Percentiles rank a stretch among this genome's conserved stretches.
These are phyloP conservation scores for Backusella morwellensis DNA, from an alignment of 192 early-diverging fungal species.

Conservation along the genomic window DNA sequence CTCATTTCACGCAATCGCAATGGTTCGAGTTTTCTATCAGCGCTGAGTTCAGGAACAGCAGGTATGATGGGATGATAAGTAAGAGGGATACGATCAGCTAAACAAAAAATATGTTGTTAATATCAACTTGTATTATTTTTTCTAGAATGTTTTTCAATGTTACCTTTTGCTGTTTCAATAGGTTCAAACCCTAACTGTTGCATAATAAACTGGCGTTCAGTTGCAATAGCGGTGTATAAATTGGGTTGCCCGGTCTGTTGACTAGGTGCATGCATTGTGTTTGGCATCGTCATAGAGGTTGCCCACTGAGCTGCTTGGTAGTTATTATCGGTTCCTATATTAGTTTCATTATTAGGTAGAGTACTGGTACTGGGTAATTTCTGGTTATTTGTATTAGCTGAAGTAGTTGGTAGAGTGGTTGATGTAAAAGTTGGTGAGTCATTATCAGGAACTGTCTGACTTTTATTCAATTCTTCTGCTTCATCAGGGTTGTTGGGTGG, in stretches of 20 bases:
- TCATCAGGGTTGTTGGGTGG: slow-evolving; percentile 15
- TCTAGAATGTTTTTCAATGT: neutral
- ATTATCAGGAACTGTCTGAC: neutral
- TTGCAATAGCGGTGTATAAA: slow-evolving; percentile 16
- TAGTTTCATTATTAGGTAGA: neutral
- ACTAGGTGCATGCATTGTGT: slow-evolving; percentile 32
- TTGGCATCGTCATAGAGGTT: slow-evolving; percentile 36
- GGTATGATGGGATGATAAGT: slow-evolving; percentile 68
- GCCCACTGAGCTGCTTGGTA: slow-evolving; percentile 28
- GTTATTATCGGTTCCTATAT: neutral
- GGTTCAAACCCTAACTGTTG: slow-evolving; percentile 11
- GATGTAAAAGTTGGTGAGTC: neutral
- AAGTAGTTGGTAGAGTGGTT: neutral
- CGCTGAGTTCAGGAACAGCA: slow-evolving; percentile 65
- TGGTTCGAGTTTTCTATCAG: slow-evolving; percentile 73
- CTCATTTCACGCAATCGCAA: slow-evolving; percentile 84
- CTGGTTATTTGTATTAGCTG: neutral
- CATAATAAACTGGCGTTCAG: slow-evolving; percentile 38
- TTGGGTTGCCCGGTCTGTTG: slow-evolving; percentile 5
- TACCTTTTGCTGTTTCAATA: slow-evolving; percentile 2
- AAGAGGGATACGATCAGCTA: slow-evolving; percentile 41
- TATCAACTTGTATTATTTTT: neutral
- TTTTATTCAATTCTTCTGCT: neutral
- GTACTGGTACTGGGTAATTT: neutral
- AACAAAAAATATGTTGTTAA: neutral